Percentiles rank a stretch among this genome's conserved stretches.
phyloP scores from a whole-genome alignment of 495 filamentous ascomycete species.

The Lentithecium fluviatile region DNA sequence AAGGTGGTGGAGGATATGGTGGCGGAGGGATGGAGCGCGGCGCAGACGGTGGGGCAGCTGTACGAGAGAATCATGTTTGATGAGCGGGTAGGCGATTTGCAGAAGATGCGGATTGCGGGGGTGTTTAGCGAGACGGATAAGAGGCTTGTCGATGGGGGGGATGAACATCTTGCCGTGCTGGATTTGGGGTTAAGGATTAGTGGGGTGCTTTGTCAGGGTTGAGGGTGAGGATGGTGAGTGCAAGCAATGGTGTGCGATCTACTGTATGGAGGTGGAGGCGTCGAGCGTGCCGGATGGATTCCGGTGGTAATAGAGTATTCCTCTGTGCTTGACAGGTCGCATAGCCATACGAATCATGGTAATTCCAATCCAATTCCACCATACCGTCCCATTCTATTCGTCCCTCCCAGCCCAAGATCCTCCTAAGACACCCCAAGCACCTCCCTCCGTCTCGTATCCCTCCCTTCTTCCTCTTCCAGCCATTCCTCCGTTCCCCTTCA shows the following conservation, averaged over 20 bases:
- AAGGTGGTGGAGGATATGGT: constrained; percentile 83
- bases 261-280: neutral
- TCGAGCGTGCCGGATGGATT: too few relatives aligned
- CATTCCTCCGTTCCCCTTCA: too few relatives aligned
- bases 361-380: too few relatives aligned
- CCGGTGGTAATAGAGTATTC: too few relatives aligned
- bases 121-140: constrained; percentile 93
- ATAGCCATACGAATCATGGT: too few relatives aligned
- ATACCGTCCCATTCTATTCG: too few relatives aligned
- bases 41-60: constrained; percentile 81
- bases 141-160: constrained; percentile 92
- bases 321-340: too few relatives aligned
- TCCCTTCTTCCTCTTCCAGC: too few relatives aligned
- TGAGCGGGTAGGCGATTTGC: constrained; percentile 73
- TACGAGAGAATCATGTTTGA: constrained; percentile 82
- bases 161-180: constrained; percentile 88
- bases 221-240: neutral
- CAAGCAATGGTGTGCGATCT: neutral
- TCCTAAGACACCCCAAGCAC: too few relatives aligned
- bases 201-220: constrained; percentile 60
- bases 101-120: constrained; percentile 88
- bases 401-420: too few relatives aligned
- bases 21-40: constrained; percentile 97
- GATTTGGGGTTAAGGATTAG: constrained; percentile 81
- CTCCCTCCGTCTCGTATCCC: too few relatives aligned